A percentile compares a stretch with the other conserved stretches of the same genome.
Conservation (phyloP, 768 basidiomycete species). For the Termitomyces sp. region DNA sequence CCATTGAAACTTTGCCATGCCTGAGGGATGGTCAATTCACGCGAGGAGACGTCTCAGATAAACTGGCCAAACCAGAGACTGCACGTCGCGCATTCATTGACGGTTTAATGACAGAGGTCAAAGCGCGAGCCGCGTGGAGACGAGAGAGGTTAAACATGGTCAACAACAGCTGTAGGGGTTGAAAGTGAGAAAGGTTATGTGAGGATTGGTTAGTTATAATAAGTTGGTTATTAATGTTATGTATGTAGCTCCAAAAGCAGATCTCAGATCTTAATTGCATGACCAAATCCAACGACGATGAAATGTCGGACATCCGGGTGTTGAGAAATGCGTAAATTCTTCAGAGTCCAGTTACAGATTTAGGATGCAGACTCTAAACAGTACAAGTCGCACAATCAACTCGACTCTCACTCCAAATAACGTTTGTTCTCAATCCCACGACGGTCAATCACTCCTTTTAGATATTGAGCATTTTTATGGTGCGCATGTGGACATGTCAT, state of each 20-base stretch:
- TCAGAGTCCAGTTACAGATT: background rate
- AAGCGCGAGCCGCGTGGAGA: background rate
- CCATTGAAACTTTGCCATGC: slow-evolving; percentile 37
- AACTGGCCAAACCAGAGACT: slow-evolving; percentile 18
- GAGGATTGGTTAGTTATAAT: background rate
- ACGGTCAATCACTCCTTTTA: background rate
- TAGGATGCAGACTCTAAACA: background rate
- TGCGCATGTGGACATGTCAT: slow-evolving; percentile 38
- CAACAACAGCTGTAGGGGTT: background rate
- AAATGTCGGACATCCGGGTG: background rate
- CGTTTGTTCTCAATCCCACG: background rate
- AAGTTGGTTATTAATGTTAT: too few species aligned
- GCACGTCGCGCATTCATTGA: slow-evolving; percentile 15
- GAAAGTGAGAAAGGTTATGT: background rate
- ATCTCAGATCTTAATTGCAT: background rate
- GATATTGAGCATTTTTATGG: slow-evolving; percentile 6
- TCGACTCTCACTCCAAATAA: background rate
- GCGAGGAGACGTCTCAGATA: background rate
- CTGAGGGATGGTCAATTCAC: slow-evolving; percentile 16
- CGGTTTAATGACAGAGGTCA: background rate
- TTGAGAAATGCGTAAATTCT: background rate
- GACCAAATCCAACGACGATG: background rate
- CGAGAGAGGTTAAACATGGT: slow-evolving; percentile 11
- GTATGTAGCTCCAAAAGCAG: background rate
- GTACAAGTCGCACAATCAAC: background rate